Evolutionary conservation across 768 basidiomycete species (phyloP), one percentile per base, ranked within the genome.

Genomic region (Russula earlei): DNA sequence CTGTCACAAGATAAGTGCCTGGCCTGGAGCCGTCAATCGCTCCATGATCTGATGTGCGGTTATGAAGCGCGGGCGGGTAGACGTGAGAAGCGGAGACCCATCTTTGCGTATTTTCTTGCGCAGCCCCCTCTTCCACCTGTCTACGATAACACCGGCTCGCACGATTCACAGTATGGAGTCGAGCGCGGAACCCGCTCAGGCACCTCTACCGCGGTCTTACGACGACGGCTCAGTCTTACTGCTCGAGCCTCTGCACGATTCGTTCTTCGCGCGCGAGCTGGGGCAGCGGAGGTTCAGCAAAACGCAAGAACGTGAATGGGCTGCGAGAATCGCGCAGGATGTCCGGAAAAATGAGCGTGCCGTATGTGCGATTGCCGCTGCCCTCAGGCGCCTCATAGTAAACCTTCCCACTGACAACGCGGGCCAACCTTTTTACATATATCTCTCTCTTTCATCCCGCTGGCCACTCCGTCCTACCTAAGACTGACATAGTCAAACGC

Each of bases 291-390:
- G 57, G 36, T 24, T 54, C 12, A 51, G 29, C 33, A 53, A 29
- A 40, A 54, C 24, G 10, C 40, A 57, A 22, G 56, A 60, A 60
- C 50, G 8, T 22, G 12, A 42, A 20, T 46, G 57, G 45, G 22
- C 62, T 1, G 37, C 37, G 20, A 10, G 31, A 5, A 38, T 55
- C 10, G 58, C 45, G 11, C n/a, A 34, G 11, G 52, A 49, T 31
- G 40, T 62, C 41, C 19, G 4, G 33, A 20, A 10, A 7, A 40
- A 52, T 22, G 29, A 48, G 22, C 24, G 1, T 48, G 45, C 53
- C 4, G 60, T 62, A 54, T 19, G 60, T 62, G 8, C 40, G 3
- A 8, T 27, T 6, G 11, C 29, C 14, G 19, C 42, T 3, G 8
- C 12, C 15, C 3, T n/a, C n/a, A n/a, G n/a, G n/a, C 31, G 12